These are phyloP conservation scores for Solanum etuberosum DNA, from an alignment of 257 asterid genomes.

Conservation along the genomic window DNA sequence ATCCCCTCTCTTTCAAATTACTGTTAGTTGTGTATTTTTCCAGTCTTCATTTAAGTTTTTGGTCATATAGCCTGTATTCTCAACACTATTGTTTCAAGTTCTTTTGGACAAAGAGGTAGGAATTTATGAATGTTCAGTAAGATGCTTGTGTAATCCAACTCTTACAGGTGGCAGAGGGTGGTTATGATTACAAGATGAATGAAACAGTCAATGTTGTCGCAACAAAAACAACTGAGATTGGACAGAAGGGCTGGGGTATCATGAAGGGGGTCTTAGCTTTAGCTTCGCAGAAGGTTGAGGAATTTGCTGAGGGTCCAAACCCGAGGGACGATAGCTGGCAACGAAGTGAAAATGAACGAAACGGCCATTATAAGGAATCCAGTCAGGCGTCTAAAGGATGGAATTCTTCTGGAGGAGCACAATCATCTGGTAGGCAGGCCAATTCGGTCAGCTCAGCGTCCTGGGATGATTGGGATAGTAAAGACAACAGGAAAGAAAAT, in stretches of 20 bases:
- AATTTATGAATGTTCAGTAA: neutral
- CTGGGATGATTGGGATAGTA: constrained; percentile 86
- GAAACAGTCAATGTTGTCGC: constrained; percentile 77
- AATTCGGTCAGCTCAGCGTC: constrained; percentile 32
- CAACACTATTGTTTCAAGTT: neutral
- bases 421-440: constrained; percentile 26
- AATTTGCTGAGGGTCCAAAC: constrained; percentile 41
- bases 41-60: neutral
- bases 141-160: neutral
- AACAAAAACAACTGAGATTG: constrained; percentile 75
- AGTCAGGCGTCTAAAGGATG: constrained; percentile 36
- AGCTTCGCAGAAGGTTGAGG: constrained; percentile 95
- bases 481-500: constrained; percentile 38
- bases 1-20: neutral
- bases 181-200: constrained; percentile 72
- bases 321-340: constrained; percentile 58
- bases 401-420: constrained; percentile 36
- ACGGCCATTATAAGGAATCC: constrained; percentile 44
- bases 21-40: neutral
- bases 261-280: constrained; percentile 85
- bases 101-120: neutral
- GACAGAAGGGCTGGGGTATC: constrained; percentile 86
- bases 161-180: constrained; percentile 74
- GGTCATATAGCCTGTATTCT: neutral
- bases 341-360: constrained; percentile 29